Percentiles rank a stretch among this genome's conserved stretches.
Conservation (phyloP, 495 filamentous ascomycete genomes). For the Staphylotrichum tortipilum region DNA sequence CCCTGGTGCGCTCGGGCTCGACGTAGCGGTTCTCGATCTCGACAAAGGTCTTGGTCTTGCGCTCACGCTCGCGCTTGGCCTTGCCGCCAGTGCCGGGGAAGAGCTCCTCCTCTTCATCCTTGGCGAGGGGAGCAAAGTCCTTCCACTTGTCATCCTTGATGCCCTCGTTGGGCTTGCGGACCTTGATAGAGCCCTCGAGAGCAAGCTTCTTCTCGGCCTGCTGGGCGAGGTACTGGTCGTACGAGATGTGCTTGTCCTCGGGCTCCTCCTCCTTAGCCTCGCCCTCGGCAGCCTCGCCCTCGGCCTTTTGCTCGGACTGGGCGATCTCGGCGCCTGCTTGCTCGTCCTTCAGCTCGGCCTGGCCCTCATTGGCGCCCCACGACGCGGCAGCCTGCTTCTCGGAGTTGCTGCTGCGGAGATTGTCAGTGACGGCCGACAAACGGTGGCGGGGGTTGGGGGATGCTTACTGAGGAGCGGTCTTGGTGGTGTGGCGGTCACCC, state of each 20-base stretch:
- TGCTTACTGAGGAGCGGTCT: slow-evolving; percentile 58
- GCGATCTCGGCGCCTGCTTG: slow-evolving; percentile 79
- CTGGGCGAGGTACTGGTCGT: slow-evolving; percentile 80
- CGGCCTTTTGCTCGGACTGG: slow-evolving; percentile 59
- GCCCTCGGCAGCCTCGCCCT: slow-evolving; percentile 37
- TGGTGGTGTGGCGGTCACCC: slow-evolving; percentile 78
- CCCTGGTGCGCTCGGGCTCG: slow-evolving; percentile 51
- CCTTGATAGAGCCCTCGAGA: slow-evolving; percentile 56
- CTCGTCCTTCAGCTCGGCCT: slow-evolving; percentile 79
- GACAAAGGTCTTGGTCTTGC: slow-evolving; percentile 82
- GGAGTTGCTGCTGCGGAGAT: slow-evolving; percentile 53
- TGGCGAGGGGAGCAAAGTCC: slow-evolving; percentile 65
- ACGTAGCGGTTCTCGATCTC: slow-evolving; percentile 78
- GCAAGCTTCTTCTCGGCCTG: slow-evolving; percentile 70
- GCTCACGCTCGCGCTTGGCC: slow-evolving; percentile 76
- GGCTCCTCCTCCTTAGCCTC: slow-evolving; percentile 49
- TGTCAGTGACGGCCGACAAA: slow-evolving; percentile 13
- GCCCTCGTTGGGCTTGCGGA: slow-evolving; percentile 87
- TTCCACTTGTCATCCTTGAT: slow-evolving; percentile 79
- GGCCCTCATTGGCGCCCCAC: slow-evolving; percentile 77
- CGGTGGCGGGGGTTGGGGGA: neutral
- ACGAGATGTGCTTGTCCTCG: slow-evolving; percentile 82
- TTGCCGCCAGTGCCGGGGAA: slow-evolving; percentile 69
- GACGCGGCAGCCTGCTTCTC: slow-evolving; percentile 87
- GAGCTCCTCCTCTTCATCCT: slow-evolving; percentile 66